Evolutionary conservation across 2,329 filamentous ascomycete genomes (phyloP).

Genomic region (Paracamarosporium sp.): DNA sequence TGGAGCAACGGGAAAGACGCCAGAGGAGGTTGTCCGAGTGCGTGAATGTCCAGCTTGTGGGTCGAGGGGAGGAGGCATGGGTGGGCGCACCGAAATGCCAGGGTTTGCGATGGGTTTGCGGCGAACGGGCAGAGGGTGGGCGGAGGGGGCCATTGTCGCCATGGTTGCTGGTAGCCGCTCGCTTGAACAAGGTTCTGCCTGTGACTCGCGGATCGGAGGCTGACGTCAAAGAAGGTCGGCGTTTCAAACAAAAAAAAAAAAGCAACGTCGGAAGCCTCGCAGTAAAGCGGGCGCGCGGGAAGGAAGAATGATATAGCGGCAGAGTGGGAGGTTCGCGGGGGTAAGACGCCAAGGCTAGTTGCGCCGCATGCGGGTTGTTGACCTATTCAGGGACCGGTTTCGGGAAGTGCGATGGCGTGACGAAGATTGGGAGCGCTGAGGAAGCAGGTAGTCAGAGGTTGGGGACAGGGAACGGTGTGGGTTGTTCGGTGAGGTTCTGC

Average conservation of each 20-base stretch:
- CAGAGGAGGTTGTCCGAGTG: conserved; percentile 47
- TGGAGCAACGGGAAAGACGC: conserved; percentile 34
- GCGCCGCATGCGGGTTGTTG: background rate
- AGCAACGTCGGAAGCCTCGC: background rate
- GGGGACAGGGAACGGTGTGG: background rate
- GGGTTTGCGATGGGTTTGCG: conserved; percentile 44
- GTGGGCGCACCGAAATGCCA: conserved; percentile 37
- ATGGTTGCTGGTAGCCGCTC: conserved; percentile 16
- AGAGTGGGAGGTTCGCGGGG: conserved; percentile 8
- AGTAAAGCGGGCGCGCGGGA: conserved; percentile 13
- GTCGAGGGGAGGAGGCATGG: conserved; percentile 27
- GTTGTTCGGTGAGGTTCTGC: background rate
- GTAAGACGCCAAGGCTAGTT: background rate
- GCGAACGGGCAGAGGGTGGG: conserved; percentile 30
- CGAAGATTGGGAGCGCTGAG: conserved; percentile 26
- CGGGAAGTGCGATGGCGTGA: conserved; percentile 29
- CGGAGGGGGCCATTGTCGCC: conserved; percentile 1
- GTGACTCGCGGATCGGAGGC: conserved; percentile 35
- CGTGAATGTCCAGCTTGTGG: conserved; percentile 41
- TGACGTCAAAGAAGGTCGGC: conserved; percentile 30
- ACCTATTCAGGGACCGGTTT: conserved; percentile 30
- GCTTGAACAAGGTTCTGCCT: conserved; percentile 21
- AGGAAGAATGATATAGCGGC: conserved; percentile 12
- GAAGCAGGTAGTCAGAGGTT: conserved; percentile 18
- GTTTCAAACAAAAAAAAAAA: conserved; percentile 20